Evolutionary conservation across 176 grass and related monocot genomes (phyloP).

Genomic region (Cocos nucifera): DNA sequence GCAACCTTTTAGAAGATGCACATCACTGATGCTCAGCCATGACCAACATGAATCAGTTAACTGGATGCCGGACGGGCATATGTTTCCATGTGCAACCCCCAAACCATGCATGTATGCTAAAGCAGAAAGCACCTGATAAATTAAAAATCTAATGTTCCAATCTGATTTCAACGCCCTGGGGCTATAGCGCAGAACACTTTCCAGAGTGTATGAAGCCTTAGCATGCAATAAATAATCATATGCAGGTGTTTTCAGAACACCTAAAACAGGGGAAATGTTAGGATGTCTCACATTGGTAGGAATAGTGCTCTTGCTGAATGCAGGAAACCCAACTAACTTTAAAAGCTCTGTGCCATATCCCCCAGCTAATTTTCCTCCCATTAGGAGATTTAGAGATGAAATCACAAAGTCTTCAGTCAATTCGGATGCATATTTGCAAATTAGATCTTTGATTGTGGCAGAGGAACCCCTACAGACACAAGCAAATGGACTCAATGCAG

Average conservation of each 20-base stretch:
- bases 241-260: slow-evolving; percentile 45
- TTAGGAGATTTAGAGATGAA: slow-evolving; percentile 53
- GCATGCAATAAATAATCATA: slow-evolving; percentile 59
- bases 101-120: slow-evolving; percentile 63
- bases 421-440: slow-evolving; percentile 36
- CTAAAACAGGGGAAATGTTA: slow-evolving; percentile 70
- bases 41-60: slow-evolving; percentile 71
- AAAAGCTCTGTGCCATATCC: slow-evolving; percentile 53
- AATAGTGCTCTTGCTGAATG: slow-evolving; percentile 44
- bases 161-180: slow-evolving; percentile 60
- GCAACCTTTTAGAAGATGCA: slow-evolving; percentile 33
- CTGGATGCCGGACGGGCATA: slow-evolving; percentile 60
- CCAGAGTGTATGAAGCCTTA: slow-evolving; percentile 62
- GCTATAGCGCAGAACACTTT: slow-evolving; percentile 77
- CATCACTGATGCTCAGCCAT: slow-evolving; percentile 64
- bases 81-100: slow-evolving; percentile 69
- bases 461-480: slow-evolving; percentile 41
- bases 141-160: slow-evolving; percentile 75
- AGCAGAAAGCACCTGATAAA: slow-evolving; percentile 82
- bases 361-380: slow-evolving; percentile 50
- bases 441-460: slow-evolving; percentile 46
- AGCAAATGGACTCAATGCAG: slow-evolving; percentile 45
- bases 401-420: slow-evolving; percentile 61
- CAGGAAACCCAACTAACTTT: slow-evolving; percentile 62
- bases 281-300: slow-evolving; percentile 60